A percentile compares a stretch with the other conserved stretches of the same genome.
Evolutionary conservation across 2,329 filamentous ascomycete genomes (phyloP).

Genomic region (Alternaria tenuissima): DNA sequence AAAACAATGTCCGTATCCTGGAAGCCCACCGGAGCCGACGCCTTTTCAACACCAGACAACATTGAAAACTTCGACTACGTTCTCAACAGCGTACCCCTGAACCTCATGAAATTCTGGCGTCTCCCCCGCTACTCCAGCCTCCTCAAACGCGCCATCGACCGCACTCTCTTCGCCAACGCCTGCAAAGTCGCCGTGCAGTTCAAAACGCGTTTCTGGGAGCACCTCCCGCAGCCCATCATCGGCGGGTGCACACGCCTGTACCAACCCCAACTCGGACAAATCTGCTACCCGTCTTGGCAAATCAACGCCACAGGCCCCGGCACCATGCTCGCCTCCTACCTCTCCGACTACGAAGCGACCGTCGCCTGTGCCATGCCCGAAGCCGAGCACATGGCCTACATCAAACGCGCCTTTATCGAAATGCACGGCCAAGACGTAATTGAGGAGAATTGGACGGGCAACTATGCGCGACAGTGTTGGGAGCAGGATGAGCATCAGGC

Average conservation of each 20-base stretch:
- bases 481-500: constrained; percentile 64
- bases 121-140: constrained; percentile 60
- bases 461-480: constrained; percentile 71
- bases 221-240: constrained; percentile 61
- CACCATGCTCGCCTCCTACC: constrained; percentile 57
- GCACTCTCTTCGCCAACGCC: constrained; percentile 55
- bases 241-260: constrained; percentile 68
- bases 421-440: constrained; percentile 65
- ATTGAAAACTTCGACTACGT: constrained; percentile 67
- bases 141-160: constrained; percentile 54
- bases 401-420: constrained; percentile 69
- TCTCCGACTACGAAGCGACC: constrained; percentile 2
- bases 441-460: constrained; percentile 67
- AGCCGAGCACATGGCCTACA: constrained; percentile 63
- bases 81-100: constrained; percentile 68
- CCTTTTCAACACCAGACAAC: constrained; percentile 47
- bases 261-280: constrained; percentile 65
- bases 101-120: constrained; percentile 66
- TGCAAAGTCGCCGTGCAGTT: constrained; percentile 71
- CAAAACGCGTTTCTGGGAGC: constrained; percentile 66
- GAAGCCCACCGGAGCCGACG: constrained; percentile 14
- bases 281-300: constrained; percentile 72
- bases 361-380: not conserved
- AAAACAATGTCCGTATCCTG: constrained; percentile 64
- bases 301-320: constrained; percentile 66